Conservation (phyloP, 1,284 basidiomycete species). For the Ustilago crameri region DNA sequence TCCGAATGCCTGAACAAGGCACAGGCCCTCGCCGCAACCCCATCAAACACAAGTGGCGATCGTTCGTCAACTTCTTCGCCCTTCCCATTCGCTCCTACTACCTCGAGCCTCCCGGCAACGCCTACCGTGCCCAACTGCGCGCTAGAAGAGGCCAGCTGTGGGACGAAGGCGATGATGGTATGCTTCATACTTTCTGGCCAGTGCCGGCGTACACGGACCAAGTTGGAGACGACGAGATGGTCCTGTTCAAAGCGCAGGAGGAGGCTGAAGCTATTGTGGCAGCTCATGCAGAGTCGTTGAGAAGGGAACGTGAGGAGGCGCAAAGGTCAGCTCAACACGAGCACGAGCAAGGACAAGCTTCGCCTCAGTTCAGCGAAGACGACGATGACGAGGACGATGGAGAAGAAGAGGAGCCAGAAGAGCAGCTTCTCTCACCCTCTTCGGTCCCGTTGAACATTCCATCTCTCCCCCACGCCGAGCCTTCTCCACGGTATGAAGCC, state of each 20-base stretch:
- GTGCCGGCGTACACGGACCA: constrained; percentile 39
- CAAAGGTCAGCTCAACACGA: neutral
- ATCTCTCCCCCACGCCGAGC: constrained; percentile 1
- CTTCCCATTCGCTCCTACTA: constrained; percentile 52
- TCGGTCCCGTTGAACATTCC: constrained; percentile 2
- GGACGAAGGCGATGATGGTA: constrained; percentile 14
- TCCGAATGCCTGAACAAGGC: constrained; percentile 9
- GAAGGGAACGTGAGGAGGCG: constrained; percentile 3
- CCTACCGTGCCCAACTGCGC: constrained; percentile 26
- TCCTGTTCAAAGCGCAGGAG: constrained; percentile 47
- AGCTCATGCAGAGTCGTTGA: constrained; percentile 5
- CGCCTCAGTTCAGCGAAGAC: constrained; percentile 1
- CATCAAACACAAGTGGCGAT: constrained; percentile 44
- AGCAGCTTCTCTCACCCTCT: neutral
- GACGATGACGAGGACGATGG: constrained; percentile 5
- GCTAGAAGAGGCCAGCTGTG: constrained; percentile 8
- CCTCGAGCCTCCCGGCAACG: constrained; percentile 26
- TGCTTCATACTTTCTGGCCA: constrained; percentile 17
- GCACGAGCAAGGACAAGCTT: neutral
- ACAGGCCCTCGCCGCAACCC: constrained; percentile 15
- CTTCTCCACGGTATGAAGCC: constrained; percentile 27
- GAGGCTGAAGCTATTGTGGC: constrained; percentile 24
- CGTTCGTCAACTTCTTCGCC: constrained; percentile 48
- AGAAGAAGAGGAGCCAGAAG: constrained; percentile 8
- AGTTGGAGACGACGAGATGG: constrained; percentile 49